phyloP scores from a whole-genome alignment of 495 filamentous ascomycete genomes.

The Cercophora sp. region DNA sequence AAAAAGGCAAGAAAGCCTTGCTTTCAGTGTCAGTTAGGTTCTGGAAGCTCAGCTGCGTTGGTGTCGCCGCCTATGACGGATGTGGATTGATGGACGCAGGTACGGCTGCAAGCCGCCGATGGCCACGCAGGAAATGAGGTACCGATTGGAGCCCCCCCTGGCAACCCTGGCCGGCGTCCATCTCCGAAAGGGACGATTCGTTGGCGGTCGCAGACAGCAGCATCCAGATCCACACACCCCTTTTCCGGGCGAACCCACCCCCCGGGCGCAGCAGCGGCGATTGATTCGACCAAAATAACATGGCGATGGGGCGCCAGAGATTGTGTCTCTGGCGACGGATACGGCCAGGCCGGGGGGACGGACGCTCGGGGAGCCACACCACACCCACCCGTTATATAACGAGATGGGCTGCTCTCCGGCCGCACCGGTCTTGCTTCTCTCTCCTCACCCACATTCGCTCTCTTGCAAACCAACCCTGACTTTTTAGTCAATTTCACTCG shows the following conservation, averaged over 20 bases:
- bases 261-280: neutral
- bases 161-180: neutral
- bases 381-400: conserved; percentile 8
- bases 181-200: neutral
- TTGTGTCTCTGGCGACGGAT: too few relatives aligned
- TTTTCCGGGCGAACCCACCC: conserved; percentile 4
- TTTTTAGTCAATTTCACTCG: conserved; percentile 60
- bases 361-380: too few relatives aligned
- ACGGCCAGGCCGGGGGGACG: too few relatives aligned
- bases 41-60: neutral
- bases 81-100: neutral
- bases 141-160: conserved; percentile 5
- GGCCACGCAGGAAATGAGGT: conserved; percentile 6
- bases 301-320: conserved; percentile 6
- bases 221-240: conserved; percentile 21
- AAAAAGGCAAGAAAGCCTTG: too few relatives aligned
- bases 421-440: conserved; percentile 23
- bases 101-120: neutral
- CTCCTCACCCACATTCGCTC: conserved; percentile 47
- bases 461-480: conserved; percentile 41
- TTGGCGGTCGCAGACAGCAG: neutral
- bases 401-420: neutral
- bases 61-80: neutral
- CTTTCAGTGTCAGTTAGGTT: too few relatives aligned
- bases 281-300: conserved; percentile 10